Base-by-base conservation (phyloP, 1,284 basidiomycete genomes). In the Moesziomyces sp. region DNA sequence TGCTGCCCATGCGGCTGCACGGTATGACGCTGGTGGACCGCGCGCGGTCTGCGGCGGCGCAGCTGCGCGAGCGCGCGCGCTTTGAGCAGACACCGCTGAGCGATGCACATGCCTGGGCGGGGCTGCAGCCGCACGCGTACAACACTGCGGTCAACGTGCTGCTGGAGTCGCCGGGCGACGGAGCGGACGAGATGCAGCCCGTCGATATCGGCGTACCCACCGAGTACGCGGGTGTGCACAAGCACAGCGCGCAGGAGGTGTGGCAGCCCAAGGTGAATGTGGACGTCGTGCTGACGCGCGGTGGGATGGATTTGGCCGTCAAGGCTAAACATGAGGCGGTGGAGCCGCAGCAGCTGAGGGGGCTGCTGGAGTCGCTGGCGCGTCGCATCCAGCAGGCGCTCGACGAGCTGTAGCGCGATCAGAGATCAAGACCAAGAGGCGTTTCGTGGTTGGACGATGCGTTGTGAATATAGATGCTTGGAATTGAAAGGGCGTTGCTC, bases 101-200 rank as follows among this genome's bases (percentile, higher is more conserved):
- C 11, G 69, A 66, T 11, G 57, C 68, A 2, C 70, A 75, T 40
- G 46, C 52, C 2, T 66, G 62, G 52, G 65, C 58, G 4, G 66
- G 50, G 3, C 30, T 68, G 10, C 28, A 9, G n/a, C 24, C 45
- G 3, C 47, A 70, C 30, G 55, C 55, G 45, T 77, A 65, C 58
- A 76, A 79, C 23, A 68, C 74, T 5, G 45, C 58, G 26, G 48
- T 79, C 48, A 79, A 79, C 33, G n/a, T 79, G 13, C 46, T 73
- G 14, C 42, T 74, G 30, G 44, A 14, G 7, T 42, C 48, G 28
- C 14, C 9, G n/a, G 46, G 18, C n/a, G 50, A 51, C 13, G 42
- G 13, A 6, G 35, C 38, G 13, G n/a, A 10, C 1, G 42, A 42
- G 3, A 14, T 60, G 60, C 26, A 64, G 26, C n/a, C 16, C 2